Evolutionary conservation across 1,284 basidiomycete genomes (phyloP).

Genomic region (Pholiota adiposa): DNA sequence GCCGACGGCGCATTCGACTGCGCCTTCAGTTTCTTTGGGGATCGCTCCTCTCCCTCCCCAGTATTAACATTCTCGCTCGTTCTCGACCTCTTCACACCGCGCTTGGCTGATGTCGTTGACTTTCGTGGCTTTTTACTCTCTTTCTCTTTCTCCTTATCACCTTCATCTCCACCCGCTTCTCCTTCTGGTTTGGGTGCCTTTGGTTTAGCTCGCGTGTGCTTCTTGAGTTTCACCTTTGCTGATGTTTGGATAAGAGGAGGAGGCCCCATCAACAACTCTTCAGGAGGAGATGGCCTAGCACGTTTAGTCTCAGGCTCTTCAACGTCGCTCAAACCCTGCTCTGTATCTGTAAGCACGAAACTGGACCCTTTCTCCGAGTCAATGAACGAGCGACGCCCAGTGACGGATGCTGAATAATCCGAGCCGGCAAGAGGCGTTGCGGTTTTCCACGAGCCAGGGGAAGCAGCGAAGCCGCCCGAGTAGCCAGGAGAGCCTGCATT

Average conservation of each 20-base stretch:
- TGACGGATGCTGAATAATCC: slow-evolving; percentile 29
- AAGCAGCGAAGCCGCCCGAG: slow-evolving; percentile 30
- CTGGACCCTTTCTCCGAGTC: slow-evolving; percentile 25
- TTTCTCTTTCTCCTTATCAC: slow-evolving; percentile 17
- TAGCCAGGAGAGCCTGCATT: slow-evolving; percentile 28
- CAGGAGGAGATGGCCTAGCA: slow-evolving; percentile 18
- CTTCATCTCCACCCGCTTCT: slow-evolving; percentile 27
- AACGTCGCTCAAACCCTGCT: slow-evolving; percentile 28
- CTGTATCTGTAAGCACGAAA: slow-evolving; percentile 24
- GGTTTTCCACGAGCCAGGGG: slow-evolving; percentile 30
- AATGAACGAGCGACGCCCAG: slow-evolving; percentile 21
- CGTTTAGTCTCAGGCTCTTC: slow-evolving; percentile 30
- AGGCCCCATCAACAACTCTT: slow-evolving; percentile 24
- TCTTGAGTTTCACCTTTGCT: slow-evolving; percentile 24
- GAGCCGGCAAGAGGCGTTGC: slow-evolving; percentile 34
- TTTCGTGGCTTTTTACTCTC: slow-evolving; percentile 25
- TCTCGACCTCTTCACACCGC: slow-evolving; percentile 36
- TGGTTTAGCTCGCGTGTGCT: slow-evolving; percentile 38
- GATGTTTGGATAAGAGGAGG: slow-evolving; percentile 17
- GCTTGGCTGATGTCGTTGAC: slow-evolving; percentile 19
- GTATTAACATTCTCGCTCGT: slow-evolving; percentile 25
- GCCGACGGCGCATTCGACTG: slow-evolving; percentile 18
- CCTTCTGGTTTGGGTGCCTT: slow-evolving; percentile 46
- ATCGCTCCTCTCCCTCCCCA: slow-evolving; percentile 27
- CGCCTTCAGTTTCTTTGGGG: slow-evolving; percentile 33